Percentiles rank a stretch among this genome's conserved stretches.
Conservation (phyloP, 225 moss, liverwort and hornwort species). For the Pseudoscleropodium purum region DNA sequence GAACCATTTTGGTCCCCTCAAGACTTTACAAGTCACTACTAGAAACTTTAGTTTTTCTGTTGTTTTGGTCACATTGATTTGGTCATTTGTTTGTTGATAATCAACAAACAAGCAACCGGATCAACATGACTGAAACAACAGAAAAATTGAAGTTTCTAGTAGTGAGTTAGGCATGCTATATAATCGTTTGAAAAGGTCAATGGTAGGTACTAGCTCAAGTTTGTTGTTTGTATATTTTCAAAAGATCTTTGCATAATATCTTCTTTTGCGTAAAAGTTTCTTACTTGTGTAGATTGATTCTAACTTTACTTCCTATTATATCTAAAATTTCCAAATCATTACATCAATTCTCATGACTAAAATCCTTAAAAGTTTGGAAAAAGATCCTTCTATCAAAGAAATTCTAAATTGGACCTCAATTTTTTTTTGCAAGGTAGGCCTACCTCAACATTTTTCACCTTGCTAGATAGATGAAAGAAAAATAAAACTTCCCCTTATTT, state of each 20-base stretch:
- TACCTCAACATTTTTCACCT: background rate
- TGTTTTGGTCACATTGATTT: too few species aligned
- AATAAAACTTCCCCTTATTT: too few species aligned
- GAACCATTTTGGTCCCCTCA: too few species aligned
- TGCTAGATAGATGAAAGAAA: background rate
- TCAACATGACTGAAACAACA: too few species aligned
- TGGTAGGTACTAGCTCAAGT: accelerated
- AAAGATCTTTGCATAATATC: background rate
- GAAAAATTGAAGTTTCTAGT: too few species aligned
- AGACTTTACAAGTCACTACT: accelerated
- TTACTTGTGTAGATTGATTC: background rate
- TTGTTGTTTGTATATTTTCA: background rate
- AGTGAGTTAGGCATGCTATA: accelerated
- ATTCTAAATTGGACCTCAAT: background rate
- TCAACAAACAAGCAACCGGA: too few species aligned
- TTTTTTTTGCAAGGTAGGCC: background rate
- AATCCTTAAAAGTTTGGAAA: background rate
- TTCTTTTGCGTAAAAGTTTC: background rate
- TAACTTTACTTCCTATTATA: background rate
- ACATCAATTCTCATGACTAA: too few species aligned
- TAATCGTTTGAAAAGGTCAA: background rate
- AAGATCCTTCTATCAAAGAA: background rate
- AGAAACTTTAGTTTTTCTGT: too few species aligned
- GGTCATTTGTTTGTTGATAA: too few species aligned
- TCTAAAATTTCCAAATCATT: background rate